Conservation (phyloP, 352 stramenopile species). For the Saprolegnia diclina region DNA sequence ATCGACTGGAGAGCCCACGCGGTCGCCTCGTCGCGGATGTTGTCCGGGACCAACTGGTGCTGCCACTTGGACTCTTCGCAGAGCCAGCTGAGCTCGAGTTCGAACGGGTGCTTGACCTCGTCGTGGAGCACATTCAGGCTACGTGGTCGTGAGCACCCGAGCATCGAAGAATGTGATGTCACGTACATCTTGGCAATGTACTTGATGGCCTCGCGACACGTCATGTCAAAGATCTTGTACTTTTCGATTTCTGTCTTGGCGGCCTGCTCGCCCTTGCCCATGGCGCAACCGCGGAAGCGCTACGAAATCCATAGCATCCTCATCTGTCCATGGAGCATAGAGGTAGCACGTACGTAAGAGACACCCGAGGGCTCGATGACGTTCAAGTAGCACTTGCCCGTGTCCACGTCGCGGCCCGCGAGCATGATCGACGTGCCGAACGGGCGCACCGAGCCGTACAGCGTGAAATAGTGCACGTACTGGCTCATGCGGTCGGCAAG, state of each 20-base stretch:
- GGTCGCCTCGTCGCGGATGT: slow-evolving; percentile 80
- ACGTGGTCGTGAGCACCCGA: not conserved
- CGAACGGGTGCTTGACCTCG: slow-evolving; percentile 96
- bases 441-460: slow-evolving; percentile 95
- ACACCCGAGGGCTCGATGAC: slow-evolving; percentile 91
- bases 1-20: slow-evolving; percentile 80
- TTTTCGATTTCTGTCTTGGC: slow-evolving; percentile 99
- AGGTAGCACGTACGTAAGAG: slow-evolving; percentile 55
- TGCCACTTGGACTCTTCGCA: slow-evolving; percentile 94
- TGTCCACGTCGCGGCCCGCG: slow-evolving; percentile 93
- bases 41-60: slow-evolving; percentile 90
- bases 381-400: slow-evolving; percentile 85
- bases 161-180: not conserved
- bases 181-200: slow-evolving; percentile 96
- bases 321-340: not conserved
- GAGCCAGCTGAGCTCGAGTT: slow-evolving; percentile 98
- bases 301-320: slow-evolving; percentile 36
- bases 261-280: slow-evolving; percentile 96
- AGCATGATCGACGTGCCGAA: slow-evolving; percentile 96
- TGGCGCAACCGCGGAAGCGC: slow-evolving; percentile 95
- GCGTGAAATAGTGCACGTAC: slow-evolving; percentile 99
- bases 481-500: slow-evolving; percentile 92
- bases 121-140: slow-evolving; percentile 95
- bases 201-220: slow-evolving; percentile 95
- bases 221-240: slow-evolving; percentile 92